These are phyloP conservation scores for Rosa rugosa DNA, from an alignment of 306 rosid genomes.

Conservation along the genomic window DNA sequence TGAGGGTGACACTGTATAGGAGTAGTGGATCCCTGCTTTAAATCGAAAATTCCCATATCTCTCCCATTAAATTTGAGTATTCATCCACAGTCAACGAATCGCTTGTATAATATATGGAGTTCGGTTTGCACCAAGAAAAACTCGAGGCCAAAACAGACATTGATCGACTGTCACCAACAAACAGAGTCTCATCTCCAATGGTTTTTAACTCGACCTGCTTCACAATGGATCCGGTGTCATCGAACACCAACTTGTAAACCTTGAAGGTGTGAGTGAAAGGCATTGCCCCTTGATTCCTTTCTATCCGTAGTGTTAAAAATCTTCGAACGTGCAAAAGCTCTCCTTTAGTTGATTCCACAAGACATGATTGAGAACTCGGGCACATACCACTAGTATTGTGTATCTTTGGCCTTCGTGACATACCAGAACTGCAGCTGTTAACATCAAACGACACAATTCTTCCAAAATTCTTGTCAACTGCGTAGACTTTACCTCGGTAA, in stretches of 20 bases:
- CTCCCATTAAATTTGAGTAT: too few species aligned
- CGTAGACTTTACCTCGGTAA: not conserved
- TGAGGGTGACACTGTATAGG: not conserved
- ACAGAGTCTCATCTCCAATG: not conserved
- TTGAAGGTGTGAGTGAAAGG: not conserved
- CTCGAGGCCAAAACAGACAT: not conserved
- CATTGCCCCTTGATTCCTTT: not conserved
- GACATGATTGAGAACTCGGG: not conserved
- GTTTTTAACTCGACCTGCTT: not conserved
- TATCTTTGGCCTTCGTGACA: not conserved
- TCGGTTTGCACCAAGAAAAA: not conserved
- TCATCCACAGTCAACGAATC: not conserved
- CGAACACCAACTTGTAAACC: not conserved
- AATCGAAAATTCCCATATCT: not conserved
- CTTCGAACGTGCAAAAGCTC: not conserved
- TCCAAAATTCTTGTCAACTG: not conserved
- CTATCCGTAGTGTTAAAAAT: not conserved
- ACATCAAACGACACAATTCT: not conserved
- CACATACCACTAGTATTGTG: not conserved
- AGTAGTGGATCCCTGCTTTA: not conserved
- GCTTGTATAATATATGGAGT: constrained; percentile 5
- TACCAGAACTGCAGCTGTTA: not conserved
- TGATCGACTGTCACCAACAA: not conserved
- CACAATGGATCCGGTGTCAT: not conserved
- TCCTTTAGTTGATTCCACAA: constrained; percentile 10